Percentiles rank a stretch among this genome's conserved stretches.
Conservation (phyloP, 129 eudicot genomes). For the Escallonia herrerae region DNA sequence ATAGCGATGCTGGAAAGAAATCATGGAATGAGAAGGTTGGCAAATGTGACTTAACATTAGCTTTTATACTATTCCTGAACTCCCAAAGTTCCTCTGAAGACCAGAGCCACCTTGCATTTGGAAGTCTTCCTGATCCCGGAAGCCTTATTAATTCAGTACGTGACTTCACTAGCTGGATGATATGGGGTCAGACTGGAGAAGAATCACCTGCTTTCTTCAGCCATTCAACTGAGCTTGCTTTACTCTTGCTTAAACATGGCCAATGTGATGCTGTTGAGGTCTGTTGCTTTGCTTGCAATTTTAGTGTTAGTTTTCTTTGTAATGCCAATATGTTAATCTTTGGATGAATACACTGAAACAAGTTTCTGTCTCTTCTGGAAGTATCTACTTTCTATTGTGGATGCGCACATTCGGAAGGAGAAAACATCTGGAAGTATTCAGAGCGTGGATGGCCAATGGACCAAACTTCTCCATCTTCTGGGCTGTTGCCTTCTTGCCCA, state of each 20-base stretch:
- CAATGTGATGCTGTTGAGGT: conserved; percentile 93
- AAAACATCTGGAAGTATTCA: conserved; percentile 71
- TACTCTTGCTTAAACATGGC: conserved; percentile 68
- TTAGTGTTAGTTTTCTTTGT: not conserved
- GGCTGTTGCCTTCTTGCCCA: conserved; percentile 93
- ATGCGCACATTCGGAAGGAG: conserved; percentile 74
- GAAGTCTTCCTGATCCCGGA: conserved; percentile 52
- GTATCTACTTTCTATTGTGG: conserved; percentile 76
- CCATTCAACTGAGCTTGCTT: conserved; percentile 73
- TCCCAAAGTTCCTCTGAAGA: conserved; percentile 36
- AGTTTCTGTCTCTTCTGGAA: conserved; percentile 23
- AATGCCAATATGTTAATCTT: not conserved
- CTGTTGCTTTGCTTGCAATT: conserved; percentile 13
- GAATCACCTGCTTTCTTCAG: conserved; percentile 56
- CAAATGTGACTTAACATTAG: conserved; percentile 68
- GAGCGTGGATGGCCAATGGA: conserved; percentile 52
- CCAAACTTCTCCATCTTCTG: conserved; percentile 70
- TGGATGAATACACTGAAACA: conserved; percentile 10
- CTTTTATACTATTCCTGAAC: conserved; percentile 50
- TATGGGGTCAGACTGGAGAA: conserved; percentile 67
- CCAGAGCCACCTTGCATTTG: conserved; percentile 27
- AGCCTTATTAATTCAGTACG: conserved; percentile 44
- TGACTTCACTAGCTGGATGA: conserved; percentile 79
- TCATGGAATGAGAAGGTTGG: conserved; percentile 82
- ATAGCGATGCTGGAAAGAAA: conserved; percentile 42